Percentiles rank a stretch among this genome's conserved stretches.
Evolutionary conservation across 768 basidiomycete genomes (phyloP).

Genomic region (Tricholoma sp.): DNA sequence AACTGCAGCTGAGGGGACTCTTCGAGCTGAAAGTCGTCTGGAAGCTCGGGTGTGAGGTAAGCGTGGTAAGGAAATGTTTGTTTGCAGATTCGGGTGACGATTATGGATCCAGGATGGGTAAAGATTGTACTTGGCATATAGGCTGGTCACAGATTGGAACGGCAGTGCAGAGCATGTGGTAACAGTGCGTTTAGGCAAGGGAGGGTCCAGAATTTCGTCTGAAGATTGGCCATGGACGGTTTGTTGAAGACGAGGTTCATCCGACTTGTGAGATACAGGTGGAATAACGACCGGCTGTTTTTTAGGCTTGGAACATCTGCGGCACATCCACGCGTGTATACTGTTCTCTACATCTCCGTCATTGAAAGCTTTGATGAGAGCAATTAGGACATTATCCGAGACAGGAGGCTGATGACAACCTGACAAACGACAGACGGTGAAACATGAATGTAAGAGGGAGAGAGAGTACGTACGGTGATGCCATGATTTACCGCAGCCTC

Average conservation of each 20-base stretch:
- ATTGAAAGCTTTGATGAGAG: conserved; percentile 20
- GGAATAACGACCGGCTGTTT: too few relatives aligned
- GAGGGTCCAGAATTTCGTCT: neutral
- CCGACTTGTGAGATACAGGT: neutral
- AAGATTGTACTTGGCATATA: conserved; percentile 8
- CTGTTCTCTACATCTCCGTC: conserved; percentile 11
- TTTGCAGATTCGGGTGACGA: conserved; percentile 4
- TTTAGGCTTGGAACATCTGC: conserved; percentile 5
- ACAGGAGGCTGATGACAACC: conserved; percentile 34
- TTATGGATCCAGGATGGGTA: conserved; percentile 15
- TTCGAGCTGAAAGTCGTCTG: neutral
- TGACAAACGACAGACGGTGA: conserved; percentile 4
- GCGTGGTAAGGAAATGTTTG: conserved; percentile 4
- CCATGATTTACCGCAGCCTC: conserved; percentile 22
- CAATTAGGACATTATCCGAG: conserved; percentile 24
- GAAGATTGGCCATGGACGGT: neutral
- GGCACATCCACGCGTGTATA: conserved; percentile 19
- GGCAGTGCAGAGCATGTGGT: neutral
- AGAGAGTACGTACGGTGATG: conserved; percentile 29
- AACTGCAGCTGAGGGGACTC: neutral
- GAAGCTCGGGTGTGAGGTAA: neutral
- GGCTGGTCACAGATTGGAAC: neutral
- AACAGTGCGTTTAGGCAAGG: neutral
- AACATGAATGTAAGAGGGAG: neutral
- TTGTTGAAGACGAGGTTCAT: neutral